Evolutionary conservation across 2,329 filamentous ascomycete species (phyloP).

Genomic region (Clonostachys chloroleuca): DNA sequence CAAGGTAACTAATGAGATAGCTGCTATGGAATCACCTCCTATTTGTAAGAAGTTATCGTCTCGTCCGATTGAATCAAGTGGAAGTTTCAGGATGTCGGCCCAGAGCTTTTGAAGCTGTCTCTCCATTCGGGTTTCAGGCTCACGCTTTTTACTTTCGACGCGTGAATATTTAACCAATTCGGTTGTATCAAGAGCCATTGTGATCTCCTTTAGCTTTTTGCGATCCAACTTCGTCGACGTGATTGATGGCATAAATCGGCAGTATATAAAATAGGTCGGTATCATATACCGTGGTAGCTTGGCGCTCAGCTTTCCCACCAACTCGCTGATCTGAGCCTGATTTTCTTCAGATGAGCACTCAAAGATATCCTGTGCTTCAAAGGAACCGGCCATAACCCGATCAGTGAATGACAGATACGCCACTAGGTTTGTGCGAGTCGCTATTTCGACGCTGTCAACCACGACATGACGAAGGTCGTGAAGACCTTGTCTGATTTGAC

Average conservation of each 20-base stretch:
- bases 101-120: conserved; percentile 19
- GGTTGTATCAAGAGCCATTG: background rate
- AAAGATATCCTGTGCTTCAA: too few species aligned
- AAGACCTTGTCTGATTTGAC: too few species aligned
- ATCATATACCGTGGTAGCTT: conserved; percentile 10
- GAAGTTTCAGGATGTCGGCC: conserved; percentile 28
- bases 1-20: conserved; percentile 4
- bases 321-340: conserved; percentile 7
- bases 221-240: conserved; percentile 7
- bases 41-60: conserved; percentile 7
- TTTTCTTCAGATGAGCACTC: background rate
- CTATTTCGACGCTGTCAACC: too few species aligned
- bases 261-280: conserved; percentile 8
- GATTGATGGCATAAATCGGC: conserved; percentile 8
- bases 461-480: too few species aligned
- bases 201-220: background rate
- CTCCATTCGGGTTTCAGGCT: conserved; percentile 9
- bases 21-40: conserved; percentile 9
- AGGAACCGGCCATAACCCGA: too few species aligned
- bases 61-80: conserved; percentile 2
- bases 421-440: too few species aligned
- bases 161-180: background rate
- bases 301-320: conserved; percentile 4
- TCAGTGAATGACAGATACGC: too few species aligned
- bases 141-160: background rate